phyloP scores from a whole-genome alignment of 139 green algal species.

The Diplosphaera chodatii region DNA sequence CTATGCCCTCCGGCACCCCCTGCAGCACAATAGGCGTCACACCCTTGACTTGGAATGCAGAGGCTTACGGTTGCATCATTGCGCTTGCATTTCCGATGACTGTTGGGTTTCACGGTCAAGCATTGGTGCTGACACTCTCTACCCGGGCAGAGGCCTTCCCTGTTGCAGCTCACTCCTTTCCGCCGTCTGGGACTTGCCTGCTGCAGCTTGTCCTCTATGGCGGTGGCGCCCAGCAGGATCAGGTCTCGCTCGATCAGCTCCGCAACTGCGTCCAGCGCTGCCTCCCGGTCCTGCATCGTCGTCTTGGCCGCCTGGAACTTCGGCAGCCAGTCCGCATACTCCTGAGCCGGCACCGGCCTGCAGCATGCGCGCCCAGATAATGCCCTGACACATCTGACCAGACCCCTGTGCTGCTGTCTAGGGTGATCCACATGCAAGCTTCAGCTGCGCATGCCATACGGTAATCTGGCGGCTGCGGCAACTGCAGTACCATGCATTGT shows the following conservation, averaged over 20 bases:
- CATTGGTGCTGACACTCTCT: too few relatives aligned
- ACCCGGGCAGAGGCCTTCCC: not conserved
- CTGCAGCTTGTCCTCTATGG: slow-evolving; percentile 77
- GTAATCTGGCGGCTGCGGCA: too few relatives aligned
- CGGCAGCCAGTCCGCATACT: slow-evolving; percentile 24
- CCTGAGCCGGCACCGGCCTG: slow-evolving; percentile 20
- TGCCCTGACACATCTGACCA: too few relatives aligned
- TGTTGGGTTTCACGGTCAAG: too few relatives aligned
- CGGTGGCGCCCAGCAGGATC: slow-evolving; percentile 60
- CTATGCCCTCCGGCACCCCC: slow-evolving; percentile 24
- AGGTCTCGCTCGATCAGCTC: slow-evolving; percentile 58
- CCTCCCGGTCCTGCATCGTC: slow-evolving; percentile 40
- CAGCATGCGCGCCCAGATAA: slow-evolving; percentile 46
- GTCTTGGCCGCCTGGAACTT: slow-evolving; percentile 36
- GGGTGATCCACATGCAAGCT: too few relatives aligned
- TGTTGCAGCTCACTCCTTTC: not conserved
- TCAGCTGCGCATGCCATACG: too few relatives aligned
- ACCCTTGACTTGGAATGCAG: too few relatives aligned
- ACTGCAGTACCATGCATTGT: too few relatives aligned
- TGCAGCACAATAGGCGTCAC: too few relatives aligned
- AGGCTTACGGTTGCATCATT: too few relatives aligned
- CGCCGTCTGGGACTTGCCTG: not conserved
- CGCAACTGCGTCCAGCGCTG: slow-evolving; percentile 38
- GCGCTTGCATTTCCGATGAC: too few relatives aligned
- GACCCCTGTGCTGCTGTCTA: too few relatives aligned